Evolutionary conservation across 2,329 filamentous ascomycete species (phyloP).

Genomic region (Curvularia eragrostidis): DNA sequence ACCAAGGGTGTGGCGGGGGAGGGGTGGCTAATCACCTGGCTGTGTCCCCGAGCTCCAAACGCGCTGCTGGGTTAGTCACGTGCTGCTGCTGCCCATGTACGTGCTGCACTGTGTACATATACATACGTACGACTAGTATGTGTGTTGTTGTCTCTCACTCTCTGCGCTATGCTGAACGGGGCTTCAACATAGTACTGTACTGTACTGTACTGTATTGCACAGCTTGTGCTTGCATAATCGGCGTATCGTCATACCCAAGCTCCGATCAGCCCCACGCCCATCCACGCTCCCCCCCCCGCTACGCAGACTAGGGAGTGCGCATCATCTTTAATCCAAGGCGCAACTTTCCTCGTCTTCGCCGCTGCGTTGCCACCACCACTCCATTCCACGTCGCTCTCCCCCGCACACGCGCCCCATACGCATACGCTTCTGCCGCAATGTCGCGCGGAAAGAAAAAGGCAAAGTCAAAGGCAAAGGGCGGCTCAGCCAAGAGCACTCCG

Average conservation of each 20-base stretch:
- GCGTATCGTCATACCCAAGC: slow-evolving; percentile 11
- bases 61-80: slow-evolving; percentile 2
- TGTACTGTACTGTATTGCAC: not conserved
- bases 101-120: too few species aligned
- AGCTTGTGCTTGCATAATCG: slow-evolving; percentile 2
- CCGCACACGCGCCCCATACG: not conserved
- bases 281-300: not conserved
- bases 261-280: slow-evolving; percentile 16
- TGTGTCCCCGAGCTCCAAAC: slow-evolving; percentile 9
- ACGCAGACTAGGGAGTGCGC: slow-evolving; percentile 7
- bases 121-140: too few species aligned
- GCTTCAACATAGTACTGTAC: too few species aligned
- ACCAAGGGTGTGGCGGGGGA: slow-evolving; percentile 14
- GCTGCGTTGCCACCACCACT: not conserved
- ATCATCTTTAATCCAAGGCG: slow-evolving; percentile 12
- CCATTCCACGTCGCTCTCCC: not conserved
- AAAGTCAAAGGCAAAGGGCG: slow-evolving; percentile 36
- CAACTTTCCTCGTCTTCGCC: slow-evolving; percentile 2
- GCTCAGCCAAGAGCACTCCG: slow-evolving; percentile 29
- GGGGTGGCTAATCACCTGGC: slow-evolving; percentile 20
- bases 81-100: too few species aligned
- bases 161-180: too few species aligned
- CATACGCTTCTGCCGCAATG: slow-evolving; percentile 29
- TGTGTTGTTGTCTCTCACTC: too few species aligned
- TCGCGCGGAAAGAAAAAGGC: slow-evolving; percentile 34